Evolutionary conservation across 2,329 filamentous ascomycete species (phyloP).

Genomic region (Trichophyton equinum): DNA sequence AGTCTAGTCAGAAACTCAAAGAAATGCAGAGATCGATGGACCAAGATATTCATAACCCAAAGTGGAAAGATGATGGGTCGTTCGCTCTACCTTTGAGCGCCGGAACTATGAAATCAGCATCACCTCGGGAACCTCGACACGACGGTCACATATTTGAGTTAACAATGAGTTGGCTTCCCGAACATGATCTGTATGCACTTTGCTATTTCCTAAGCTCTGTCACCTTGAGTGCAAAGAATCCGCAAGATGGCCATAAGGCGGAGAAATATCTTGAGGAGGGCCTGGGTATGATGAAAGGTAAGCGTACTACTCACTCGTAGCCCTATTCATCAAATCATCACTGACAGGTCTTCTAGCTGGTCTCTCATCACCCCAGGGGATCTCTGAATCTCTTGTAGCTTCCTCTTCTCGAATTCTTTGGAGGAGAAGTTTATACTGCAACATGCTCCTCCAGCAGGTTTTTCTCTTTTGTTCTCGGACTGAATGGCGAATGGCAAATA

Average conservation of each 20-base stretch:
- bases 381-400: slow-evolving; percentile 43
- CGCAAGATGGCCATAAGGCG: slow-evolving; percentile 41
- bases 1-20: slow-evolving; percentile 43
- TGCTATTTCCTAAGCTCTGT: slow-evolving; percentile 48
- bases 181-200: slow-evolving; percentile 47
- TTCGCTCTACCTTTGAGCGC: slow-evolving; percentile 35
- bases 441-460: slow-evolving; percentile 58
- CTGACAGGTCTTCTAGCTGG: slow-evolving; percentile 17
- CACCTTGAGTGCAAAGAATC: slow-evolving; percentile 44
- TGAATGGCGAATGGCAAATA: slow-evolving; percentile 53
- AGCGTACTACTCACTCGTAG: neutral
- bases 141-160: slow-evolving; percentile 36
- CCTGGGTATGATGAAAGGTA: slow-evolving; percentile 38
- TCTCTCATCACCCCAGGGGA: slow-evolving; percentile 29
- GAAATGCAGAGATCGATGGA: slow-evolving; percentile 45
- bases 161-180: slow-evolving; percentile 48
- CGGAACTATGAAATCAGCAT: slow-evolving; percentile 27
- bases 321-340: neutral
- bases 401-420: slow-evolving; percentile 50
- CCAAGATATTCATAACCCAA: slow-evolving; percentile 32
- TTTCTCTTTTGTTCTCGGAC: slow-evolving; percentile 58
- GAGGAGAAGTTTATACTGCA: slow-evolving; percentile 53
- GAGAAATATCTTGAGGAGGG: slow-evolving; percentile 48
- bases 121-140: slow-evolving; percentile 18
- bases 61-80: slow-evolving; percentile 36